Conservation (phyloP, 1,284 basidiomycete species). For the Tilletia setariae region DNA sequence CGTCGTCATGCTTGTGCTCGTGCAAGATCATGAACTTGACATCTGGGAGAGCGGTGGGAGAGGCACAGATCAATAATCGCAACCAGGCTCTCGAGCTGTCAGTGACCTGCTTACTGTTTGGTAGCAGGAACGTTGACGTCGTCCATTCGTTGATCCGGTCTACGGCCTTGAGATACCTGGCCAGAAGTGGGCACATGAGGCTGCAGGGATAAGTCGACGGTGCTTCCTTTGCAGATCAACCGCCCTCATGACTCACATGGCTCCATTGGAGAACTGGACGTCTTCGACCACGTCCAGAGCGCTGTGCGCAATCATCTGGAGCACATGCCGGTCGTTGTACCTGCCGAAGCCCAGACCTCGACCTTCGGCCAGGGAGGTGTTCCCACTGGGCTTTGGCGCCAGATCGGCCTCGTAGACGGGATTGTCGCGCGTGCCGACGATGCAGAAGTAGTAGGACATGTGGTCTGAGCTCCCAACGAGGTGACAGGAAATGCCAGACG, state of each 20-base stretch:
- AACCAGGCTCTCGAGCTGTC: not conserved
- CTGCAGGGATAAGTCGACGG: not conserved
- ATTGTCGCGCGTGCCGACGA: slow-evolving; percentile 50
- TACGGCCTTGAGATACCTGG: slow-evolving; percentile 46
- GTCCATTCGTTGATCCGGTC: slow-evolving; percentile 50
- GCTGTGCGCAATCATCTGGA: slow-evolving; percentile 53
- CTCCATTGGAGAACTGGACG: slow-evolving; percentile 32
- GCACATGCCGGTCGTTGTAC: slow-evolving; percentile 29
- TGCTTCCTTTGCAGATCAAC: no score
- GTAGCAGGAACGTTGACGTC: slow-evolving; percentile 42
- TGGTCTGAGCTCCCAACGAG: not conserved
- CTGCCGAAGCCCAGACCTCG: slow-evolving; percentile 31
- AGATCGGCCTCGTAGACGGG: slow-evolving; percentile 51
- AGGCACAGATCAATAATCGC: not conserved
- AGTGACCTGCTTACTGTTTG: slow-evolving; percentile 38
- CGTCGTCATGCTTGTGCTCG: slow-evolving; percentile 52
- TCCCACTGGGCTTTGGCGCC: slow-evolving; percentile 29
- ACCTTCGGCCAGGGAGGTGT: slow-evolving; percentile 20
- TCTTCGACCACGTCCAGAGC: slow-evolving; percentile 50
- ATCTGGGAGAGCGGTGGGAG: slow-evolving; percentile 24
- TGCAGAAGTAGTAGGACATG: slow-evolving; percentile 47
- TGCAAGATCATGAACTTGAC: slow-evolving; percentile 50
- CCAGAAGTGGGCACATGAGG: not conserved
- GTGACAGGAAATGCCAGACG: no score
- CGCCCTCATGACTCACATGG: slow-evolving; percentile 32